phyloP scores from a whole-genome alignment of 805 yeast species.

The Saturnispora diversa region DNA sequence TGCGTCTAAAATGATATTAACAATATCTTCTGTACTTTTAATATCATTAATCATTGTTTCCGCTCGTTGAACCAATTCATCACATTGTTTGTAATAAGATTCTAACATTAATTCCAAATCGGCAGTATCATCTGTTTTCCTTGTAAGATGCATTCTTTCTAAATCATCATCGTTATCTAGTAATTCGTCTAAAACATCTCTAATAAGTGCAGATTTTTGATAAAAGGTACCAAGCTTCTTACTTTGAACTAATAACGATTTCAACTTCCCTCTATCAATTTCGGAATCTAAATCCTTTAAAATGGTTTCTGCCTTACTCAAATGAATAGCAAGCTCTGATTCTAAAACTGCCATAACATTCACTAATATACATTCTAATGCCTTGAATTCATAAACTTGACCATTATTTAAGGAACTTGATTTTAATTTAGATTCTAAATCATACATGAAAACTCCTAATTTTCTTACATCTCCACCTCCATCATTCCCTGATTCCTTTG shows the following conservation, averaged over 20 bases:
- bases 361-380: constrained; percentile 72
- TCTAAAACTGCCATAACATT: constrained; percentile 76
- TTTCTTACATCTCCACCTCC: constrained; percentile 44
- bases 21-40: constrained; percentile 86
- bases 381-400: constrained; percentile 70
- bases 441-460: constrained; percentile 75
- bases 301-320: constrained; percentile 51
- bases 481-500: constrained; percentile 1
- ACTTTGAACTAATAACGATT: constrained; percentile 65
- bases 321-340: constrained; percentile 58
- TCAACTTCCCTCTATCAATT: constrained; percentile 65
- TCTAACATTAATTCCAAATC: constrained; percentile 85
- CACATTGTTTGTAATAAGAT: constrained; percentile 84
- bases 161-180: constrained; percentile 83
- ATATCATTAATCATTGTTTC: constrained; percentile 78
- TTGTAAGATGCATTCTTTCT: constrained; percentile 67
- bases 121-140: constrained; percentile 34
- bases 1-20: constrained; percentile 83
- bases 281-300: constrained; percentile 68
- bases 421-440: constrained; percentile 66
- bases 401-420: constrained; percentile 22
- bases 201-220: constrained; percentile 66
- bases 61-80: constrained; percentile 87
- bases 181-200: constrained; percentile 75
- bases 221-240: constrained; percentile 64